These are phyloP conservation scores for Podospora comata DNA, from an alignment of 495 filamentous ascomycete species.

Conservation along the genomic window DNA sequence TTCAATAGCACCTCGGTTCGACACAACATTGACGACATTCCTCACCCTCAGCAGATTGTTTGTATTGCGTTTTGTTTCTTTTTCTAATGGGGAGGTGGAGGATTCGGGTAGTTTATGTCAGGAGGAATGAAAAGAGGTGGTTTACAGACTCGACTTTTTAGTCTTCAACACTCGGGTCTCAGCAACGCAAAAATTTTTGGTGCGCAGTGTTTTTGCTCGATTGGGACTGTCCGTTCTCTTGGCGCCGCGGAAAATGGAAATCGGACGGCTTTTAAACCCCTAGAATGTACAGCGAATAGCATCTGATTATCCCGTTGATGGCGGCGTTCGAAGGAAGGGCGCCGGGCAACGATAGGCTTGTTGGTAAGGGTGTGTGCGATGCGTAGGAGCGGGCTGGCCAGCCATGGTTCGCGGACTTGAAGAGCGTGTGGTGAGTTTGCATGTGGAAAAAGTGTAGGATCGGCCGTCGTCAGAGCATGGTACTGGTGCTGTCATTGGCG, in stretches of 20 bases:
- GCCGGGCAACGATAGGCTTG: conserved; percentile 24
- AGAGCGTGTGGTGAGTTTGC: conserved; percentile 22
- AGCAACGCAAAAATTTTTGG: conserved; percentile 26
- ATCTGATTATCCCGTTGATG: conserved; percentile 37
- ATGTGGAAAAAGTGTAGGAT: conserved; percentile 12
- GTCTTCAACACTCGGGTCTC: conserved; percentile 17
- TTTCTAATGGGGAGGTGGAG: conserved; percentile 21
- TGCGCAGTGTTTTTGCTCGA: conserved; percentile 17
- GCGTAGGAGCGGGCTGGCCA: conserved; percentile 20
- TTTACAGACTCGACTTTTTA: conserved; percentile 1
- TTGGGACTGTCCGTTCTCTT: conserved; percentile 17
- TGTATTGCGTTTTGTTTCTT: conserved; percentile 18
- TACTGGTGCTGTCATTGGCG: conserved; percentile 14
- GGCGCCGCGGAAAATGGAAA: conserved; percentile 24
- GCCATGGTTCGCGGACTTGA: conserved; percentile 5
- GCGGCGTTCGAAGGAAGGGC: conserved; percentile 28
- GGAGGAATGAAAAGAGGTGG: conserved; percentile 9
- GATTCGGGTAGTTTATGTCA: conserved; percentile 2
- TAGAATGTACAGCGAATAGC: conserved; percentile 41
- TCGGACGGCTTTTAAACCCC: conserved; percentile 32
- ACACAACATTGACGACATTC: background rate
- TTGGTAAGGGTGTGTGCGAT: conserved; percentile 20
- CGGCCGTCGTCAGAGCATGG: conserved; percentile 1
- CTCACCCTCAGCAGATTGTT: background rate
- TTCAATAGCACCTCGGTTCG: conserved; percentile 6